Base-by-base conservation (phyloP, 148 eudicot species). In the Spergularia marina region DNA sequence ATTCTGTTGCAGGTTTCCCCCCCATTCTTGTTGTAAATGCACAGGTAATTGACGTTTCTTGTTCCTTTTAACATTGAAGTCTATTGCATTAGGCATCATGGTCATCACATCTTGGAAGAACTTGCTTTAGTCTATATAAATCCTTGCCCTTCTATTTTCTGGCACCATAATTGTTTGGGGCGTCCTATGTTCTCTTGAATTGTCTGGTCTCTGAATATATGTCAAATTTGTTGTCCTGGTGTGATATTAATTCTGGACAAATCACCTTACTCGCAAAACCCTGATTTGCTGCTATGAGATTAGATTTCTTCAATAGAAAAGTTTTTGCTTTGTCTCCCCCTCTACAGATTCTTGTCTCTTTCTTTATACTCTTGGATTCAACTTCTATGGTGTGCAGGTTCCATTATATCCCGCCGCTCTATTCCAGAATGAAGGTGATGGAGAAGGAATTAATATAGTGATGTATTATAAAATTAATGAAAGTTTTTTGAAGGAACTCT, bases 11-110 rank as follows among this genome's bases (percentile, higher is more conserved):
- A 17, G 83, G 81, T 61, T 84, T 96, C 74, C 99, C 99, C 52
- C 84, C 97, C n/a, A 84, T 96, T 76, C 99, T 96, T 56, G 87
- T 96, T 56, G 97, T 96, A 60, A 96, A 96, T 86, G 90, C 85
- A 78, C 99, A 96, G 97, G 99, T 92, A 85, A 36, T 60, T 23
- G 5, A 12, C 41, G 9, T 77, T 67, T 44, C 11, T 72, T 78
- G 15, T 21, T 56, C 72, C 11, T 47, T 15, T 51, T 30, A 25
- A 4, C 40, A 25, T 53, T 67, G 14, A 41, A 40, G 20, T 6
- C 10, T 1, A 2, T 4, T 2, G 13, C 53, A 3, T 20, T 15
- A 65, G 23, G 20, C 21, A 65, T 65, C 40, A 25, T 21, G 0
- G 65, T 23, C 65, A 30, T 62, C 66, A 62, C 66, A 30, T 30